Evolutionary conservation across 1,139 yeast genomes (phyloP), one percentile per base, ranked within the genome.

Genomic region (Suzukiozyma palmioleophila): DNA sequence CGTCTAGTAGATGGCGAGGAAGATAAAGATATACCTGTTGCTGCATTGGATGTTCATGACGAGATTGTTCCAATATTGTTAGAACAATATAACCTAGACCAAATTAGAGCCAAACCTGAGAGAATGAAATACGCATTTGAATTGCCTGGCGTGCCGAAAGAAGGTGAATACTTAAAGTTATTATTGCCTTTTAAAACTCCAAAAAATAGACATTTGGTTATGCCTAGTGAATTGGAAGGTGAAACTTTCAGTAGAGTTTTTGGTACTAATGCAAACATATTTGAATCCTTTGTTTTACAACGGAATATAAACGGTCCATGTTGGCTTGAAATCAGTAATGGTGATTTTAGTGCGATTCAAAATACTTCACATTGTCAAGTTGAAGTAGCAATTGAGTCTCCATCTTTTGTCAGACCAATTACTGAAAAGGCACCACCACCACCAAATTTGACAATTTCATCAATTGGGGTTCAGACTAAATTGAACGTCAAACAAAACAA

Each of bases 271-370:
- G 64, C 94, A 2, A 74, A 75, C 42, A 69, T 87, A 31, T 89
- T 92, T 60, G 98, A 92, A 63, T 75, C 88, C 11, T 88, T 92
- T 62, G 95, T 88, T 10, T 57, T 89, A 25, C 87, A 84, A 57
- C 75, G 86, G 50, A 81, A 84, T 48, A 73, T 92, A 32, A 89
- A 89, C 96, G 99, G 99, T 5, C 99, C 99, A 1, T 89, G 98
- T 57, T 92, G 98, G 98, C 67, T 92, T 39, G 84, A 84, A 39
- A 69, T 94, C 37, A 67, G 73, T 32, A 71, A 76, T 36, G 84
- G 84, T 34, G 79, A 83, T 48, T 84, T 86, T 49, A 59, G 62
- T 15, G 60, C 79, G 1, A 65, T 83, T 42, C 75, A 69, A 42
- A 84, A 84, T 52, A 73, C 87, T 1, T 82, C 96, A 0, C 95